These are phyloP conservation scores for Xylaria longipes DNA, from an alignment of 495 filamentous ascomycete species.

Conservation along the genomic window DNA sequence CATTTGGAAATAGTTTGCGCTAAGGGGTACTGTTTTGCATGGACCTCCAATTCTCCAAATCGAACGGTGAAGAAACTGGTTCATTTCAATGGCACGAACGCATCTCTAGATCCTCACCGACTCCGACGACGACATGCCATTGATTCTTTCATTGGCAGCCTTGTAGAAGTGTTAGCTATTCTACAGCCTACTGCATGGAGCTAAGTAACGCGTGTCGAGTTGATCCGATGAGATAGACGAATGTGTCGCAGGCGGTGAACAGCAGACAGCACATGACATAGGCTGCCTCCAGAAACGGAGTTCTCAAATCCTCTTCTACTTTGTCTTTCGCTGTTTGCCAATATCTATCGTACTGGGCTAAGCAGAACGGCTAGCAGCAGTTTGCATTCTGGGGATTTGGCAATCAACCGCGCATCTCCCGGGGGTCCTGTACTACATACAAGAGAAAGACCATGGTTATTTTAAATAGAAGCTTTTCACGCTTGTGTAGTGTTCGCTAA, in stretches of 20 bases:
- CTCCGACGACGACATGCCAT: background rate
- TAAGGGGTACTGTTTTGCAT: background rate
- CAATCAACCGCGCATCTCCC: background rate
- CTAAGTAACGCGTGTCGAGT: background rate
- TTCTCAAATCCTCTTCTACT: too few species aligned
- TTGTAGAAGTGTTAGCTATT: background rate
- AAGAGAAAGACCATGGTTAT: background rate
- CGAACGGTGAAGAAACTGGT: background rate
- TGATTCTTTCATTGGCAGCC: background rate
- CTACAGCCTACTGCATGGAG: background rate
- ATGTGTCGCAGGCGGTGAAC: constrained; percentile 9
- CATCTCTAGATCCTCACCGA: constrained; percentile 10
- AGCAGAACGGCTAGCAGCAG: background rate
- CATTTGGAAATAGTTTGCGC: background rate
- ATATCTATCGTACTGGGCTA: background rate
- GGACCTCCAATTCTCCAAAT: background rate
- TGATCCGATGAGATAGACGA: background rate
- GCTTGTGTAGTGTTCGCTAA: background rate
- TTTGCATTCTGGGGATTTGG: background rate
- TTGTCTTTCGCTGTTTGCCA: background rate
- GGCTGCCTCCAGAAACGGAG: background rate
- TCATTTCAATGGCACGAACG: background rate
- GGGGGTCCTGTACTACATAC: background rate
- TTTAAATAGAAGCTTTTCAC: background rate
- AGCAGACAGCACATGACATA: background rate